Conservation (phyloP, 352 stramenopile genomes). For the Phytophthora rubi region DNA sequence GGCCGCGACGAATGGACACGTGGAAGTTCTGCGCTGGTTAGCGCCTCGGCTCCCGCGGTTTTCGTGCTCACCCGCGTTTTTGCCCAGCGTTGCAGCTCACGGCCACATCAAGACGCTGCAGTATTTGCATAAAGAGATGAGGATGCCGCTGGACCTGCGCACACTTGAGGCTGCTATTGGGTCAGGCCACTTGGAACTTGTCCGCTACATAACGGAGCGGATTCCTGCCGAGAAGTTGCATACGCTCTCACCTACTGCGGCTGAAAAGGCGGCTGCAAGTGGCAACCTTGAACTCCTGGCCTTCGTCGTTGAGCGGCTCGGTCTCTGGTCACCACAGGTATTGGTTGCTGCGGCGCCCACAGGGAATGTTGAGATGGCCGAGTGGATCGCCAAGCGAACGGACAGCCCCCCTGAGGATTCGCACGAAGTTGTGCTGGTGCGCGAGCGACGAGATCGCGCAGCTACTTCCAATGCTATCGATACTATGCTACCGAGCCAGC, state of each 20-base stretch:
- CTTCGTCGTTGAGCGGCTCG: conserved; percentile 38
- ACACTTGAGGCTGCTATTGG: conserved; percentile 44
- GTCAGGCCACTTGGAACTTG: conserved; percentile 39
- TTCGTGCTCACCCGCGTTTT: conserved; percentile 40
- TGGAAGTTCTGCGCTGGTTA: conserved; percentile 57
- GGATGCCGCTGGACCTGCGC: conserved; percentile 34
- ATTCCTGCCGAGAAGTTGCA: conserved; percentile 24
- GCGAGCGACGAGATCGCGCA: conserved; percentile 24
- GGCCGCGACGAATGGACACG: conserved; percentile 52
- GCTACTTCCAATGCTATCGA: conserved; percentile 31
- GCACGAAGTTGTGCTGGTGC: conserved; percentile 9
- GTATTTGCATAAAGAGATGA: conserved; percentile 41
- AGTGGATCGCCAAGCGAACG: conserved; percentile 35
- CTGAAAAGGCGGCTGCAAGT: conserved; percentile 41
- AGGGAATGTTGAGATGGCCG: conserved; percentile 38
- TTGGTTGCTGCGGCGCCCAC: conserved; percentile 32
- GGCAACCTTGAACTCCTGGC: conserved; percentile 33
- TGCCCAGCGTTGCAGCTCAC: conserved; percentile 41
- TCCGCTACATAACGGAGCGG: conserved; percentile 36
- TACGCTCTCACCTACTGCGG: conserved; percentile 10
- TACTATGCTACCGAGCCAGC: conserved; percentile 7
- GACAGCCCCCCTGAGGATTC: conserved; percentile 6
- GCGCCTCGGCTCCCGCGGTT: conserved; percentile 39
- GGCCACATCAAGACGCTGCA: conserved; percentile 44
- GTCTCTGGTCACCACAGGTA: conserved; percentile 40